Conservation (phyloP, 352 stramenopile species). For the Globisporangium lucens region DNA sequence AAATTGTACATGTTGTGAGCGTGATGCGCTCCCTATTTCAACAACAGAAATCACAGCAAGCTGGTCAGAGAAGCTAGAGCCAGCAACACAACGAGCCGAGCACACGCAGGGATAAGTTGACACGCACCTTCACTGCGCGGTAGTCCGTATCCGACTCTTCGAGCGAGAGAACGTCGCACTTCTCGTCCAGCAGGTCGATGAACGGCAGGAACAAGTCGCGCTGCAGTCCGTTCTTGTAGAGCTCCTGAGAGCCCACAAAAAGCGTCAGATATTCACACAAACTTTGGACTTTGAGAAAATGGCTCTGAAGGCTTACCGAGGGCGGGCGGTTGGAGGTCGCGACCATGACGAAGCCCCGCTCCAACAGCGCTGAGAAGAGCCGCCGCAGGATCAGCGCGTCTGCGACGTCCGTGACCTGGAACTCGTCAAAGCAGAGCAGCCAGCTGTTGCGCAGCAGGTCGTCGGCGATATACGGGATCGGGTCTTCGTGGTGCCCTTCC, state of each 20-base stretch:
- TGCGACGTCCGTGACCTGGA: constrained; percentile 97
- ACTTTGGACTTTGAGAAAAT: neutral
- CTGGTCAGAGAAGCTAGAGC: neutral
- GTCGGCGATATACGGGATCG: constrained; percentile 81
- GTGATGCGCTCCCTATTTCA: constrained; percentile 31
- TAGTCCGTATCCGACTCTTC: constrained; percentile 83
- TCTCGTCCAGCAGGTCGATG: constrained; percentile 89
- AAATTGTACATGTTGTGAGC: constrained; percentile 74
- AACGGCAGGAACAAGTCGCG: constrained; percentile 96
- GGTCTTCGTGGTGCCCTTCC: constrained; percentile 71
- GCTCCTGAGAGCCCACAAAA: neutral
- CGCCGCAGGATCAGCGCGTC: constrained; percentile 95
- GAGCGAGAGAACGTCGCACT: constrained; percentile 83
- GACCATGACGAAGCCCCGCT: constrained; percentile 92
- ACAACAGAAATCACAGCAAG: neutral
- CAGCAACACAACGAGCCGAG: neutral
- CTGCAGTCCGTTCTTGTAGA: constrained; percentile 97
- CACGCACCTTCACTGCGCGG: constrained; percentile 56
- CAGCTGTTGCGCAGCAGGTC: constrained; percentile 85
- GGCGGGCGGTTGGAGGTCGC: constrained; percentile 96
- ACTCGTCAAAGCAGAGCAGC: constrained; percentile 98
- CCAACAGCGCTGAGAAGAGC: constrained; percentile 92
- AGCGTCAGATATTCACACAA: neutral
- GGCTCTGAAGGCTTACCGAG: constrained; percentile 14
- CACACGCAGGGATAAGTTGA: neutral